Percentiles rank a stretch among this genome's conserved stretches.
Conservation (phyloP, 345 rosid species). For the Bruguiera parviflora region DNA sequence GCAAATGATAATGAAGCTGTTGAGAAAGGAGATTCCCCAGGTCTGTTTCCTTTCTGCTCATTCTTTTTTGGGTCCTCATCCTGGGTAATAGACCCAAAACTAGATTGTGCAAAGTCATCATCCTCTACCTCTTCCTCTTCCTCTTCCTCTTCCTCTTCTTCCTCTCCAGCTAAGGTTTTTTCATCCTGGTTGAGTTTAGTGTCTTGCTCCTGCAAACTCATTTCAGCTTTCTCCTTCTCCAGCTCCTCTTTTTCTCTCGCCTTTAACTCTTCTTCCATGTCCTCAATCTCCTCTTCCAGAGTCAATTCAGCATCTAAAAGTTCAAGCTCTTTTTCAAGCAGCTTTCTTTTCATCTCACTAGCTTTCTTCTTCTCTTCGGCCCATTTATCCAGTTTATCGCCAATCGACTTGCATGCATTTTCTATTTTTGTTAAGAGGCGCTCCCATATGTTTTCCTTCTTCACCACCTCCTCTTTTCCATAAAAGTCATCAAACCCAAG, state of each 20-base stretch:
- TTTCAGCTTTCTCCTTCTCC: constrained; percentile 52
- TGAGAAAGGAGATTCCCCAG: constrained; percentile 57
- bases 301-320: constrained; percentile 75
- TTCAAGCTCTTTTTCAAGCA: constrained; percentile 67
- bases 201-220: constrained; percentile 47
- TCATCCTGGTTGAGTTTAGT: constrained; percentile 36
- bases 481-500: constrained; percentile 90
- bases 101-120: constrained; percentile 54
- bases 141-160: constrained; percentile 27
- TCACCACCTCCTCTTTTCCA: constrained; percentile 46
- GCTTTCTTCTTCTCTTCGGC: constrained; percentile 66
- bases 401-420: constrained; percentile 46
- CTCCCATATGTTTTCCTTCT: constrained; percentile 44
- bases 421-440: constrained; percentile 44
- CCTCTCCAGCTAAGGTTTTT: constrained; percentile 34
- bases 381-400: constrained; percentile 71
- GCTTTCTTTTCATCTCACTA: constrained; percentile 54
- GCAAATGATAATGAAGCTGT: constrained; percentile 70
- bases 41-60: constrained; percentile 41
- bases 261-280: constrained; percentile 70
- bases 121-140: constrained; percentile 41
- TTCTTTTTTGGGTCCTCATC: constrained; percentile 32
- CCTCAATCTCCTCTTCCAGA: constrained; percentile 87
- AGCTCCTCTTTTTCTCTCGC: constrained; percentile 66
- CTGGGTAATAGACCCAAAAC: constrained; percentile 67